Conservation (phyloP, 164 flowering plant genomes). For the Aristolochia fimbriata region DNA sequence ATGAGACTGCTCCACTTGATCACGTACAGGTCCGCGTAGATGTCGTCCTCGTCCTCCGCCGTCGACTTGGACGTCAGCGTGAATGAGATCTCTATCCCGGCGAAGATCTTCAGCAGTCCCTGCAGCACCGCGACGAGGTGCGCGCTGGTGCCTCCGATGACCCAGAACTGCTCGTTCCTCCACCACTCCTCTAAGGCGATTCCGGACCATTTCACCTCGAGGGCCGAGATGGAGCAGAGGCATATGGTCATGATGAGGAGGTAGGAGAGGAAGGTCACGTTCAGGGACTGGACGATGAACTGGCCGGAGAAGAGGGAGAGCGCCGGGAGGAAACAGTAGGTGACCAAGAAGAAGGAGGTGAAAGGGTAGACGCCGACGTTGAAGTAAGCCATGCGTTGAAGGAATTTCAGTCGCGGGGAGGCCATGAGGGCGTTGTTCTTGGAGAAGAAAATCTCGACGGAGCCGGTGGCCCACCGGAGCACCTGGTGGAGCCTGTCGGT, state of each 20-base stretch:
- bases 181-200: slow-evolving; percentile 68
- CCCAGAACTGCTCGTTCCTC: slow-evolving; percentile 81
- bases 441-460: slow-evolving; percentile 76
- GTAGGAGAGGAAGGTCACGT: slow-evolving; percentile 51
- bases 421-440: slow-evolving; percentile 61
- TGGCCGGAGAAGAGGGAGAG: slow-evolving; percentile 63
- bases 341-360: slow-evolving; percentile 66
- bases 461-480: slow-evolving; percentile 83
- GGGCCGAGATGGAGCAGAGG: slow-evolving; percentile 41
- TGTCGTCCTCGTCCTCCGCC: slow-evolving; percentile 53
- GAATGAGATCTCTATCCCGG: slow-evolving; percentile 71
- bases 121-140: slow-evolving; percentile 67
- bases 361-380: slow-evolving; percentile 77
- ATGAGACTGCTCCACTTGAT: slow-evolving; percentile 64
- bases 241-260: slow-evolving; percentile 50
- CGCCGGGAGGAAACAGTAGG: slow-evolving; percentile 81
- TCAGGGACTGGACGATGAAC: slow-evolving; percentile 55
- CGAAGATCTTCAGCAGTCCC: slow-evolving; percentile 62
- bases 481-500: slow-evolving; percentile 76
- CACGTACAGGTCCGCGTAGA: slow-evolving; percentile 55
- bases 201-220: slow-evolving; percentile 73
- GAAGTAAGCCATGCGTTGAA: slow-evolving; percentile 63
- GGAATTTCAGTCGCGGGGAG: slow-evolving; percentile 47
- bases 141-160: slow-evolving; percentile 71
- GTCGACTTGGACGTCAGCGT: slow-evolving; percentile 54